Percentiles rank a stretch among this genome's conserved stretches.
Evolutionary conservation across 305 asterid species (phyloP).

Genomic region (Rubia peregrina): DNA sequence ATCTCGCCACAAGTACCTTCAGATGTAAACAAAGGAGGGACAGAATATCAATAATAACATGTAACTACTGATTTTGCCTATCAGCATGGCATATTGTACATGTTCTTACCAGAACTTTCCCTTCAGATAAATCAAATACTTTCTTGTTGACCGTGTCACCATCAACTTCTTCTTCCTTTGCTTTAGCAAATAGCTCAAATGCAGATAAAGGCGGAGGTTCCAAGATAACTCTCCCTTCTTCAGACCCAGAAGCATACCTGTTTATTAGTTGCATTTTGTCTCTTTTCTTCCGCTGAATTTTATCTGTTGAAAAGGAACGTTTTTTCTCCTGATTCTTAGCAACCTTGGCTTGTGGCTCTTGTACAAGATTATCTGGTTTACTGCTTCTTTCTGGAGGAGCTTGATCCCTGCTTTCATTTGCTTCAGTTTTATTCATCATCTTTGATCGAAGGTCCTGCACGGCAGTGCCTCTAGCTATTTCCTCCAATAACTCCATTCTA

Average conservation of each 20-base stretch:
- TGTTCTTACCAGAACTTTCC: conserved; percentile 72
- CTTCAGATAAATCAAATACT: conserved; percentile 51
- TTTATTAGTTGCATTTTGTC: conserved; percentile 54
- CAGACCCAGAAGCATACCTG: conserved; percentile 39
- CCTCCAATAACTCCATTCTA: conserved; percentile 78
- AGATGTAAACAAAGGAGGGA: conserved; percentile 23
- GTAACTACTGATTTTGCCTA: neutral
- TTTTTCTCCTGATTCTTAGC: conserved; percentile 39
- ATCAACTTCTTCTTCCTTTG: conserved; percentile 54
- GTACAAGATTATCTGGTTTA: conserved; percentile 74
- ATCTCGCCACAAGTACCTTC: conserved; percentile 70
- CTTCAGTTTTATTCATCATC: conserved; percentile 46
- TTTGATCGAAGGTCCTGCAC: conserved; percentile 59
- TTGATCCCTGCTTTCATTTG: conserved; percentile 35
- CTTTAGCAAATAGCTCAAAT: conserved; percentile 42
- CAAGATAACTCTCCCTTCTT: conserved; percentile 35
- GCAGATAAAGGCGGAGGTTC: conserved; percentile 54
- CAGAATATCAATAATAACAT: conserved; percentile 10
- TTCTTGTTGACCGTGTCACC: conserved; percentile 48
- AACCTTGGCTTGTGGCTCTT: conserved; percentile 60
- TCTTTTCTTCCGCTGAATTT: conserved; percentile 89
- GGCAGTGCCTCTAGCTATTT: conserved; percentile 69
- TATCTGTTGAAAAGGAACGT: conserved; percentile 29
- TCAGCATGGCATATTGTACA: conserved; percentile 11
- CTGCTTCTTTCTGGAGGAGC: conserved; percentile 41